Evolutionary conservation across 441 rosid genomes (phyloP), one percentile per base, ranked within the genome.

Genomic region (Erodium texanum): DNA sequence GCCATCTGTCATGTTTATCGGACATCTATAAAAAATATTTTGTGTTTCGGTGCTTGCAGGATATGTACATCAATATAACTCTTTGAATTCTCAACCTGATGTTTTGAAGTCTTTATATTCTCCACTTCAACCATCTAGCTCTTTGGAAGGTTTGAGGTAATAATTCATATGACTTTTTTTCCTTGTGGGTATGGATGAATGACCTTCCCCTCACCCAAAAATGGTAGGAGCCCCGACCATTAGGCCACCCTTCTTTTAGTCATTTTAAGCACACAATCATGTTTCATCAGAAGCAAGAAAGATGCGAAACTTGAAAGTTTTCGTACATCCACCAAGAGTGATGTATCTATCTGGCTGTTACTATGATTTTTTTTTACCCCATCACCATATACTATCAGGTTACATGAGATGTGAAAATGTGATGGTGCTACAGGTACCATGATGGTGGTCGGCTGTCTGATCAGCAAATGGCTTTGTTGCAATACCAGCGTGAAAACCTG

Each of bases 401-500:
- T 65, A 7, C 20, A 29, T 54, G 16, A 24, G 29, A 48, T 52
- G 63, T 9, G 14, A 50, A 41, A 7, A 23, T 54, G 45, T 18
- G 27, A 34, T 62, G 68, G 24, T 85, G 74, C 71, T 59, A 74
- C 67, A 93, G 99, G 76, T 93, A 93, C 82, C 90, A 92, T 79
- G 97, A 93, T 68, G 96, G 90, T 8, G 96, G 98, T 74, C 88
- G 96, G 70, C 93, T 93, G 68, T 93, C 96, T 74, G 99, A 93
- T 76, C 97, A 93, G 82, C 99, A 93, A 76, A 93, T 91, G 99
- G 97, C 97, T 72, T 81, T 93, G 74, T 79, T 93, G 81, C 99
- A 93, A 70, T 93, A 91, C 80, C 63, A 59, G 24, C 63, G 63
- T 23, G 63, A 59, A 10, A 59, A 59, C 63, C 29, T 59, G 67